Evolutionary conservation across 345 rosid genomes (phyloP).

Genomic region (Carallia brachiata): DNA sequence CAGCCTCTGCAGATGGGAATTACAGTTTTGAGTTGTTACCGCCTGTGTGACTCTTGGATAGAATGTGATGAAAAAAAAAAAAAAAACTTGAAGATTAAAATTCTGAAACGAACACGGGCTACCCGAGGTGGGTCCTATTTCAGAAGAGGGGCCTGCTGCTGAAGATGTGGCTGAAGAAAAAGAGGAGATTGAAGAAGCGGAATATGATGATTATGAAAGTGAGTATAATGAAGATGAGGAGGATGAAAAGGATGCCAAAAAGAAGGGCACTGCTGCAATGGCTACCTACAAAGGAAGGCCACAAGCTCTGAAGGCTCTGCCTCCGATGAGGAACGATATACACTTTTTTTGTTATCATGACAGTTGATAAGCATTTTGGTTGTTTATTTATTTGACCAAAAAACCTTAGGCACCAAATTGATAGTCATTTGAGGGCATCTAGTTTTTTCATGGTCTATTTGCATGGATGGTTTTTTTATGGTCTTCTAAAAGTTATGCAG

Average conservation of each 20-base stretch:
- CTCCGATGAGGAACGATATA: conserved; percentile 62
- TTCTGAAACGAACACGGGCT: conserved; percentile 79
- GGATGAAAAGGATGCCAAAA: conserved; percentile 57
- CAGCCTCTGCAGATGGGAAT: conserved; percentile 79
- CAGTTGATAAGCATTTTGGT: conserved; percentile 3
- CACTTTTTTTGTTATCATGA: conserved; percentile 15
- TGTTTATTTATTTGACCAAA: background rate
- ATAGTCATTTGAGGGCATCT: no score
- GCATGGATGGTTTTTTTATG: no score
- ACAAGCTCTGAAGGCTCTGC: conserved; percentile 63
- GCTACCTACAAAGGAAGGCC: conserved; percentile 38
- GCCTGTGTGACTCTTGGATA: conserved; percentile 80
- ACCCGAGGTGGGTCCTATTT: conserved; percentile 55
- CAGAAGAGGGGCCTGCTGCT: conserved; percentile 55
- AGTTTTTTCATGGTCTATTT: no score
- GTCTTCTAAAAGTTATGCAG: no score
- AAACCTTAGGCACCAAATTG: background rate
- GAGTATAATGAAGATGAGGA: conserved; percentile 93
- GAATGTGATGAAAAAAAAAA: conserved; percentile 64
- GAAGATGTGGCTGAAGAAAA: no score
- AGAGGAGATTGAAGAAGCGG: conserved; percentile 63
- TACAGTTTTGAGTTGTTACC: conserved; percentile 78
- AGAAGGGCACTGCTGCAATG: conserved; percentile 43
- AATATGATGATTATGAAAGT: conserved; percentile 82
- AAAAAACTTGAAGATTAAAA: conserved; percentile 64